Base-by-base conservation (phyloP, 1,139 yeast genomes). In the Debaryomyces fabryi region DNA sequence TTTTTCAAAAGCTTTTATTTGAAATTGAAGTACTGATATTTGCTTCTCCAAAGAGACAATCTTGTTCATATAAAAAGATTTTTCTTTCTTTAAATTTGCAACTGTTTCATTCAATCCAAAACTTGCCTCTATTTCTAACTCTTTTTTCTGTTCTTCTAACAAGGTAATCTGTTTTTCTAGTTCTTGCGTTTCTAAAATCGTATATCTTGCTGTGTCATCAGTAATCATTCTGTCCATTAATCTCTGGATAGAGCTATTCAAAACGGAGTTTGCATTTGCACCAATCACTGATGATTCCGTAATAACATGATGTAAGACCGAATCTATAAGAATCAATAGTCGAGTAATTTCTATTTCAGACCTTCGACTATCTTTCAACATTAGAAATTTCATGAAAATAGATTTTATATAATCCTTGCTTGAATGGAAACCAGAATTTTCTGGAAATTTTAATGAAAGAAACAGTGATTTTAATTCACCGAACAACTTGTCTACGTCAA, bases 121-220 rank as follows among this genome's bases (percentile, higher is more conserved):
- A 4, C 62, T 58, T 5, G 66, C 58, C 41, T 63, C 66, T 23
- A 50, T 41, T 49, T 65, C 63, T 29, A 67, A 51, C 34, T 56
- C 54, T 30, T 53, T 52, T 46, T 68, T 65, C 33, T 68, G 70
- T n/a, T 49, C 55, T 50, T 61, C 66, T 27, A 73, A 49, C 3
- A 33, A 35, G 21, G 58, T 54, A 15, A 73, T 49, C 15, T 60
- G 58, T 35, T 58, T 58, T 6, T 58, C 46, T 44, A 72, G 53
- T 29, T 60, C 64, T 27, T 60, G 58, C 0, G 69, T 58, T 45
- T 71, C 74, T 34, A 67, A 53, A n/a, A 71, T 58, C 1, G 74
- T 74, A 47, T 67, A 57, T 45, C 68, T 59, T 2, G 75, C 73
- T 3, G 65, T 68, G 37, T 68, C 71, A 48, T 70, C 75, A 0